Evolutionary conservation across 2,329 filamentous ascomycete genomes (phyloP).

Genomic region (Penicillium occitanis): DNA sequence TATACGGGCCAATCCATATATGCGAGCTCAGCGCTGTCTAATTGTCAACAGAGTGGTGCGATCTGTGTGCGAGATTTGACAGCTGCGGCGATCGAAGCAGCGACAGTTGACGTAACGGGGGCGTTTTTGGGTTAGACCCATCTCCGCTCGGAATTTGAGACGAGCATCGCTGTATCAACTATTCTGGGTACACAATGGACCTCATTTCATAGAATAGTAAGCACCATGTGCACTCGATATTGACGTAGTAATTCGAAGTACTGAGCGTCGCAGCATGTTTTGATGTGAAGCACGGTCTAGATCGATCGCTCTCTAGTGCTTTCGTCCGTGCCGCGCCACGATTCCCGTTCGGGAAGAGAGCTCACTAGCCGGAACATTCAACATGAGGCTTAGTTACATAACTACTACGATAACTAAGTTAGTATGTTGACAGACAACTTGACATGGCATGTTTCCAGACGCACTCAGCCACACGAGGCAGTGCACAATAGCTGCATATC

Average conservation of each 20-base stretch:
- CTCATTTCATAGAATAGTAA: background rate
- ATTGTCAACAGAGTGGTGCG: background rate
- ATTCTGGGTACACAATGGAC: background rate
- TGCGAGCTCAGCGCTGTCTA: background rate
- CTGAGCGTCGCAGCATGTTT: background rate
- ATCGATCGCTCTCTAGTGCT: background rate
- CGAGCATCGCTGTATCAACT: background rate
- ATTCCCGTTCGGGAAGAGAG: slow-evolving; percentile 1
- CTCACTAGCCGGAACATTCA: background rate
- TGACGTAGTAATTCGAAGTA: background rate
- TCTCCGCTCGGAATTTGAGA: background rate
- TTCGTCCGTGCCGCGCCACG: background rate
- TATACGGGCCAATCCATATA: background rate
- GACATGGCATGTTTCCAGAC: background rate
- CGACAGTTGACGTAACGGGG: slow-evolving; percentile 9
- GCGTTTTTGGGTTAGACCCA: background rate
- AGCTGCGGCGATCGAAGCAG: background rate
- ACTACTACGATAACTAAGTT: no score
- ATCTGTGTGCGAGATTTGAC: background rate
- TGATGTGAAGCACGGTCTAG: background rate
- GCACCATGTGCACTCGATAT: background rate
- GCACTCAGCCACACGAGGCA: slow-evolving; percentile 1
- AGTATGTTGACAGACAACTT: background rate
- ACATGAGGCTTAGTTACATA: background rate
- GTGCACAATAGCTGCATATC: background rate